These are phyloP conservation scores for Pyrrhoderma noxium DNA, from an alignment of 1,284 basidiomycete species.

Conservation along the genomic window DNA sequence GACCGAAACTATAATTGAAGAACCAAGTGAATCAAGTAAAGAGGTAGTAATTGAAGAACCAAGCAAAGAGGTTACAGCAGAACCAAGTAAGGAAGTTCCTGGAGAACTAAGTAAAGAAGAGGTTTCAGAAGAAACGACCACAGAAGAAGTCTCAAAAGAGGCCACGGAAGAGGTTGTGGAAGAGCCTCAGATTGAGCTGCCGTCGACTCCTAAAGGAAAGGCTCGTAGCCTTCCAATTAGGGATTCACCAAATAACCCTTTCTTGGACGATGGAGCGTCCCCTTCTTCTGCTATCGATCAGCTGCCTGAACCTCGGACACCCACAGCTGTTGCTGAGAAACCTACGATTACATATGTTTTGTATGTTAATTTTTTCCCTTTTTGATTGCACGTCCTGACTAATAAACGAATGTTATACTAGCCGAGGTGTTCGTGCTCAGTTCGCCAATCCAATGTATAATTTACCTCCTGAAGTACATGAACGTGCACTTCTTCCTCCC, in stretches of 20 bases:
- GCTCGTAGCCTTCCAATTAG: slow-evolving; percentile 29
- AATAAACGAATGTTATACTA: slow-evolving; percentile 8
- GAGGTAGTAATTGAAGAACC: slow-evolving; percentile 9
- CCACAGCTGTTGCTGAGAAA: slow-evolving; percentile 16
- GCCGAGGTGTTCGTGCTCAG: slow-evolving; percentile 21
- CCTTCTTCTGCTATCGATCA: slow-evolving; percentile 10
- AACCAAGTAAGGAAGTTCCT: background rate
- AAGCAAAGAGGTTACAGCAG: background rate
- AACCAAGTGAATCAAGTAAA: slow-evolving; percentile 21
- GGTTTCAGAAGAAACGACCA: slow-evolving; percentile 1
- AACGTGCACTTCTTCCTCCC: slow-evolving; percentile 20
- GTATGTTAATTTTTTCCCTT: slow-evolving; percentile 11
- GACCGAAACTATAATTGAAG: slow-evolving; percentile 18
- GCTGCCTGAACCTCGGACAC: slow-evolving; percentile 13
- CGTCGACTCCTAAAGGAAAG: slow-evolving; percentile 17
- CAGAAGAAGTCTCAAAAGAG: too few species aligned
- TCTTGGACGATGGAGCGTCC: slow-evolving; percentile 30
- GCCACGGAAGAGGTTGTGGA: slow-evolving; percentile 24
- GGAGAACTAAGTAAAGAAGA: background rate
- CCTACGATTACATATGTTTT: slow-evolving; percentile 21
- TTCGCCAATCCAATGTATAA: slow-evolving; percentile 23
- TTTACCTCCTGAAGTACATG: slow-evolving; percentile 19
- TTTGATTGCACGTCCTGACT: slow-evolving; percentile 3
- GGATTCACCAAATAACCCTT: slow-evolving; percentile 49
- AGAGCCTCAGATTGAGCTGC: slow-evolving; percentile 16